These are phyloP conservation scores for Xylogone sp. DNA, from an alignment of 2,329 filamentous ascomycete species.

Conservation along the genomic window DNA sequence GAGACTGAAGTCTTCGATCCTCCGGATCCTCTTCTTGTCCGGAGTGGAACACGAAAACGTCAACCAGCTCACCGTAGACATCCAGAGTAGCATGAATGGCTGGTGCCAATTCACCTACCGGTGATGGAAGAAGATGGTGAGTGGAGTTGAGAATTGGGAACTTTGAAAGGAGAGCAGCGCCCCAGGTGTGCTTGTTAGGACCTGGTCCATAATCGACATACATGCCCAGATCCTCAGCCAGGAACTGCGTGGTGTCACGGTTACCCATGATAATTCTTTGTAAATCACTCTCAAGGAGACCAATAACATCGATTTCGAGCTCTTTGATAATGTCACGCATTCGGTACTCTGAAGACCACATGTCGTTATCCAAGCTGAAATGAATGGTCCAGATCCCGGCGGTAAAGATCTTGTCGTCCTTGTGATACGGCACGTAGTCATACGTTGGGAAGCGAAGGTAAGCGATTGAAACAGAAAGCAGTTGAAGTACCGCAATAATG, in stretches of 20 bases:
- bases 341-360: conserved; percentile 95
- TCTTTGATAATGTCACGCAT: conserved; percentile 90
- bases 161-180: conserved; percentile 85
- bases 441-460: conserved; percentile 91
- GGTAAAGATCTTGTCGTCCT: conserved; percentile 81
- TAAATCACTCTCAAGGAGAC: conserved; percentile 87
- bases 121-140: conserved; percentile 89
- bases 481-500: conserved; percentile 69
- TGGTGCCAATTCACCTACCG: conserved; percentile 90
- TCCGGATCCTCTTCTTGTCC: conserved; percentile 96
- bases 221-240: conserved; percentile 97
- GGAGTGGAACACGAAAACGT: conserved; percentile 98
- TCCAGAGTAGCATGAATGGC: conserved; percentile 96
- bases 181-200: conserved; percentile 99
- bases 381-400: conserved; percentile 99
- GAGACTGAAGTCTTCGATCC: conserved; percentile 79
- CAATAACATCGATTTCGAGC: conserved; percentile 93
- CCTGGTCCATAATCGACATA: conserved; percentile 97
- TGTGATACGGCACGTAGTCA: conserved; percentile 87
- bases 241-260: conserved; percentile 89
- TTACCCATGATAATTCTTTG: conserved; percentile 99
- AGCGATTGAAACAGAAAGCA: conserved; percentile 74
- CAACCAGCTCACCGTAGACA: conserved; percentile 83
- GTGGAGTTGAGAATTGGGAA: conserved; percentile 97
- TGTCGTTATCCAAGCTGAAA: conserved; percentile 96